A percentile compares a stretch with the other conserved stretches of the same genome.
Conservation (phyloP, 345 rosid species). For the Geranium rotundifolium region DNA sequence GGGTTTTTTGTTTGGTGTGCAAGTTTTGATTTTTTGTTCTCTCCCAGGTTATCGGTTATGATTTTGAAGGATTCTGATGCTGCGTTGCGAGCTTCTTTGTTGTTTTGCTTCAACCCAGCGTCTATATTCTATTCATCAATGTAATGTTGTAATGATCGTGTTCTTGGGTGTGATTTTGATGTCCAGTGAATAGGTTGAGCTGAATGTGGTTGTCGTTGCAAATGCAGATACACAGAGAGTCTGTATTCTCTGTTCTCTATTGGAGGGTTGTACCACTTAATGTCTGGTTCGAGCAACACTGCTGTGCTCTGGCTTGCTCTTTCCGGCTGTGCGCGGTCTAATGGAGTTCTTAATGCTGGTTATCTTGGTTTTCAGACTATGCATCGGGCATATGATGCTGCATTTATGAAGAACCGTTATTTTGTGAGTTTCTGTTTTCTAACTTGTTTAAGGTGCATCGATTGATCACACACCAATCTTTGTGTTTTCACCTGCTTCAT, state of each 20-base stretch:
- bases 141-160: slow-evolving; percentile 51
- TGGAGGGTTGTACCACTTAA: slow-evolving; percentile 68
- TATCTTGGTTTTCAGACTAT: slow-evolving; percentile 78
- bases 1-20: not conserved
- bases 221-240: slow-evolving; percentile 77
- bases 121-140: slow-evolving; percentile 78
- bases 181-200: too few species aligned
- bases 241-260: slow-evolving; percentile 60
- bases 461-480: too few species aligned
- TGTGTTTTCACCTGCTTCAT: too few species aligned
- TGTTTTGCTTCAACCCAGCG: slow-evolving; percentile 90
- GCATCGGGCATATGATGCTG: slow-evolving; percentile 60
- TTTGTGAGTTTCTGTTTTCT: slow-evolving; percentile 33
- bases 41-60: slow-evolving; percentile 59
- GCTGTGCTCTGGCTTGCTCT: slow-evolving; percentile 72
- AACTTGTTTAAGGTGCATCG: too few species aligned
- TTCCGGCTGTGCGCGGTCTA: slow-evolving; percentile 87
- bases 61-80: slow-evolving; percentile 59
- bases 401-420: slow-evolving; percentile 28
- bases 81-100: slow-evolving; percentile 53
- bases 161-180: not conserved
- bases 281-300: slow-evolving; percentile 43
- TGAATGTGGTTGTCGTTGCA: slow-evolving; percentile 8
- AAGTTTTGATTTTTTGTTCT: slow-evolving; percentile 2
- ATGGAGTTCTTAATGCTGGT: slow-evolving; percentile 92